Evolutionary conservation across 257 asterid species (phyloP).

Genomic region (Nicotiana noctiflora): DNA sequence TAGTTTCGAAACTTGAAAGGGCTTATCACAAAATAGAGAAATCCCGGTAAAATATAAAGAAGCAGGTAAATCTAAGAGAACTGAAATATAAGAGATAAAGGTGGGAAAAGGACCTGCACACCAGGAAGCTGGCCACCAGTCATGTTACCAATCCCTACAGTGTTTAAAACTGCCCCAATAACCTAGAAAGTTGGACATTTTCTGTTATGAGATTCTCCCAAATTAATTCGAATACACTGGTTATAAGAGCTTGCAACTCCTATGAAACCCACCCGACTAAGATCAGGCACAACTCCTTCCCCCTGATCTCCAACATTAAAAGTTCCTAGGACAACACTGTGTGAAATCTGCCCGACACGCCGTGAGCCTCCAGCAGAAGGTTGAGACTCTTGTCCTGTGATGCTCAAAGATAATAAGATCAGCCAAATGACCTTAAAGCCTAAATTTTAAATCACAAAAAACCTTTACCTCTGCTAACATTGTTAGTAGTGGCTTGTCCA

Average conservation of each 20-base stretch:
- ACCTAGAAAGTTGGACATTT: slow-evolving; percentile 36
- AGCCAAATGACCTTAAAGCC: background rate
- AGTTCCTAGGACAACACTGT: slow-evolving; percentile 75
- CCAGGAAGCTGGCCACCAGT: slow-evolving; percentile 57
- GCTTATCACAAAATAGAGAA: background rate
- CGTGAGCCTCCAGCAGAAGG: slow-evolving; percentile 44
- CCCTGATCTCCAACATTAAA: slow-evolving; percentile 83
- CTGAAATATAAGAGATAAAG: background rate
- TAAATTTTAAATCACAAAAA: background rate
- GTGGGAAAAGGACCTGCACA: slow-evolving; percentile 40
- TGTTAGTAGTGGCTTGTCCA: slow-evolving; percentile 46
- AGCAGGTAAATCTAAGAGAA: background rate
- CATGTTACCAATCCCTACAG: slow-evolving; percentile 61
- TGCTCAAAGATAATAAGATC: slow-evolving; percentile 7
- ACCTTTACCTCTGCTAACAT: slow-evolving; percentile 47
- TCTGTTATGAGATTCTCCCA: background rate
- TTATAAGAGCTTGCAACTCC: background rate
- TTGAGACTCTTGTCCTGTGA: slow-evolving; percentile 53
- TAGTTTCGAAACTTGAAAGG: background rate
- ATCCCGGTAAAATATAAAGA: background rate
- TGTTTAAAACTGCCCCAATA: slow-evolving; percentile 81
- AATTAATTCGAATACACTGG: background rate
- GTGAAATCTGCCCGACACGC: slow-evolving; percentile 78
- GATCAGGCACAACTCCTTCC: slow-evolving; percentile 60
- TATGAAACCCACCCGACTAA: slow-evolving; percentile 59